Evolutionary conservation across 2,329 filamentous ascomycete species (phyloP), one percentile per base, ranked within the genome.

Genomic region (Penicillium sp.): DNA sequence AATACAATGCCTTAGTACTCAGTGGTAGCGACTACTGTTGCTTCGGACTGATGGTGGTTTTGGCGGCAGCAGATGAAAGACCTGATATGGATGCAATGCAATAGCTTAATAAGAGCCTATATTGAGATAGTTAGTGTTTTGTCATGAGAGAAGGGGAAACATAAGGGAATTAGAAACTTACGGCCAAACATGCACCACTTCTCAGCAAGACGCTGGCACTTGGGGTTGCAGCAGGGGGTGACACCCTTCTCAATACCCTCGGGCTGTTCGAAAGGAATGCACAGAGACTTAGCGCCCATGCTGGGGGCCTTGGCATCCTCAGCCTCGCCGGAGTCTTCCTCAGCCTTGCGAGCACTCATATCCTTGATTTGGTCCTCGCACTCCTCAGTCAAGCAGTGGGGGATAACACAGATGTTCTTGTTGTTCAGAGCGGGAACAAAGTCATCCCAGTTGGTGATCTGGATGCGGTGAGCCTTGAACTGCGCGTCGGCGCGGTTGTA

Each of bases 351-450:
- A 41, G 89, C 90, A 60, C 90, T 96, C 71, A 92, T 82, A 54
- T 95, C 91, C 84, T 97, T 97, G 79, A 97, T 91, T 74, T 90
- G 85, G 67, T 97, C 93, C 77, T 97, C 93, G 70, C 93, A 97
- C 72, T 89, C 86, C 57, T 85, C 84, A 12, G 84, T 88, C 59
- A 92, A 80, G 73, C 95, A 99, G 80, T 91, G 89, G 50, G 93
- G 93, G 62, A 97, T 95, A 57, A 97, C 80, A 41, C 95, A 87
- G 41, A 97, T 87, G 70, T 97, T 96, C 84, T 95, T 96, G 71
- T 84, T 80, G 75, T 99, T 94, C 38, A 99, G 84, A 0, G 90
- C 86, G 8, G 94, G 93, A 43, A 94, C 85, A 53, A 99, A 95
- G 50, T 96, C 88, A 37, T 90, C 87, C 94, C 94, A 99, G 64